Evolutionary conservation across 768 basidiomycete genomes (phyloP).

Genomic region (Saitozyma podzolica): DNA sequence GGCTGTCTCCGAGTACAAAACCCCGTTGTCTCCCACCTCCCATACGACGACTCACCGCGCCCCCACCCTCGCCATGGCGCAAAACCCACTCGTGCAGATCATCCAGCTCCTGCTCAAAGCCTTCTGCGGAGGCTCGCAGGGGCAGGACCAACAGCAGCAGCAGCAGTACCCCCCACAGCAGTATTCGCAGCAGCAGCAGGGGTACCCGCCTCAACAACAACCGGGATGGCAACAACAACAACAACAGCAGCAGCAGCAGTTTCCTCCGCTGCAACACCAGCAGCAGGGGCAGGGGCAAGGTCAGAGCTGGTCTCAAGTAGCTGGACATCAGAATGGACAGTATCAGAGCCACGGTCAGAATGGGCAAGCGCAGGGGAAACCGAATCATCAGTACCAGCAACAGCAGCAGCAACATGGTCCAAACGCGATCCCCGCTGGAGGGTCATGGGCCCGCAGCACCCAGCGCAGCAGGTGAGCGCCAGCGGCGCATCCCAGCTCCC

Average conservation of each 20-base stretch:
- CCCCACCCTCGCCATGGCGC: slow-evolving; percentile 4
- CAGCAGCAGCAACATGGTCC: slow-evolving; percentile 24
- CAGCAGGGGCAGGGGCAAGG: slow-evolving; percentile 14
- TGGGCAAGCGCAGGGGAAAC: slow-evolving; percentile 21
- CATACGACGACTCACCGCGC: no score
- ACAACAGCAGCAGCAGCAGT: slow-evolving; percentile 25
- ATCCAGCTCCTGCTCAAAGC: slow-evolving; percentile 8
- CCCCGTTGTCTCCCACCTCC: no score
- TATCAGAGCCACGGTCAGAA: slow-evolving; percentile 20
- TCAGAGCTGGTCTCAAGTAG: slow-evolving; percentile 27
- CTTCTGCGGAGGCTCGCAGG: slow-evolving; percentile 12
- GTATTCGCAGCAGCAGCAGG: slow-evolving; percentile 23
- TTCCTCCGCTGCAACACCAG: slow-evolving; percentile 19
- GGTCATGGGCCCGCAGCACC: slow-evolving; percentile 36
- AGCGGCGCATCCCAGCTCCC: slow-evolving; percentile 6
- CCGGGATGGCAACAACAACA: slow-evolving; percentile 19
- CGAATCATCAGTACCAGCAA: slow-evolving; percentile 37
- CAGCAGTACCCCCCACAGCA: slow-evolving; percentile 17
- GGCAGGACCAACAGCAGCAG: slow-evolving; percentile 18
- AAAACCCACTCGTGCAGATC: slow-evolving; percentile 7
- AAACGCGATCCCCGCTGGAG: slow-evolving; percentile 33
- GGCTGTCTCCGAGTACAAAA: no score
- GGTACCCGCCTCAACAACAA: slow-evolving; percentile 32
- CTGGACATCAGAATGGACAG: slow-evolving; percentile 16
- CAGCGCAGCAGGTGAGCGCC: slow-evolving; percentile 29